Base-by-base conservation (phyloP, 805 yeast genomes). In the Sugiyamaella marilandica region DNA sequence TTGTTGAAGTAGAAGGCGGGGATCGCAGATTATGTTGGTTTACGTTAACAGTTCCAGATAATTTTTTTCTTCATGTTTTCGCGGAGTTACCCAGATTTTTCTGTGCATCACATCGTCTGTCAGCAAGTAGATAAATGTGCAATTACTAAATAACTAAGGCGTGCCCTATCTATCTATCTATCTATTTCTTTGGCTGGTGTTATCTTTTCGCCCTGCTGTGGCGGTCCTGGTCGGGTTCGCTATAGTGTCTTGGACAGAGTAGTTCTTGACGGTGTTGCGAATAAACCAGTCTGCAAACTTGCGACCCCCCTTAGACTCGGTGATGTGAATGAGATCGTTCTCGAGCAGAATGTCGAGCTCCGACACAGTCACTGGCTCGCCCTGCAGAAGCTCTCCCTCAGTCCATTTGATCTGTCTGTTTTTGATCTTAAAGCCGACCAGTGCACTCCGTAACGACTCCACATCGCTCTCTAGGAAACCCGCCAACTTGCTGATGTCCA, bases 251-350 rank as follows among this genome's bases (percentile, higher is more conserved):
- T 74, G 77, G n/a, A 72, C 74, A 45, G 67, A 65, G 53, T 74
- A 72, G 64, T 75, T 74, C 65, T 74, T 76, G 54, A 63, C 63
- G 29, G 77, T 71, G 66, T 76, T 76, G 60, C 79, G 70, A 47
- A 76, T 65, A 54, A 76, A 76, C 80, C 80, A 76, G 58, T 77
- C 79, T 41, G 76, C 75, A 58, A 72, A 76, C 63, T 72, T 73
- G 56, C 79, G 67, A 16, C 75, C 75, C 35, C 69, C 67, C 59
- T 74, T 74, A 45, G 72, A 65, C 62, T 76, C 78, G 49, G 75
- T 68, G 46, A 76, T 74, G 56, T 74, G 72, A 51, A 76, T 67
- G 44, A 72, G 55, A 52, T 73, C 78, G 52, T 67, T 68, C 26
- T 70, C 69, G 31, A 76, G 62, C 18, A 66, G 66, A 52, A 76